These are phyloP conservation scores for Dictyostelium intermedium DNA, from an alignment of 78 protist species.

Conservation along the genomic window DNA sequence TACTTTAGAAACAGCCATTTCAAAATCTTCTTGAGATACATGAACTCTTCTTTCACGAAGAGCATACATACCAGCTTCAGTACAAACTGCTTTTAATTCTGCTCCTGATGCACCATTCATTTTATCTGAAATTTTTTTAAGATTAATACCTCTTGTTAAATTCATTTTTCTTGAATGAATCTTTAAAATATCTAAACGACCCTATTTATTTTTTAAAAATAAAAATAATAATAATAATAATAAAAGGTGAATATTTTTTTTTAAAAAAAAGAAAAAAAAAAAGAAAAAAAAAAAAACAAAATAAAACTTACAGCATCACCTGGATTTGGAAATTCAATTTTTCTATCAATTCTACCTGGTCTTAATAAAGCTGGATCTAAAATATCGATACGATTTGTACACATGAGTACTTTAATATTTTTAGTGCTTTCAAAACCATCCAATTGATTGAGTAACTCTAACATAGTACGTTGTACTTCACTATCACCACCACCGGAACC, in stretches of 20 bases:
- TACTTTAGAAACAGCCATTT: slow-evolving; percentile 99
- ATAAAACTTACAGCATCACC: slow-evolving; percentile 55
- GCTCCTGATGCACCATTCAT: slow-evolving; percentile 99
- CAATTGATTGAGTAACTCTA: slow-evolving; percentile 99
- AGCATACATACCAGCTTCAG: slow-evolving; percentile 99
- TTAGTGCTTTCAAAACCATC: slow-evolving; percentile 99
- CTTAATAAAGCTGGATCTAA: slow-evolving; percentile 99
- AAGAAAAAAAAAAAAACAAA: background rate
- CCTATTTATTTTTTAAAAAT: slow-evolving; percentile 22
- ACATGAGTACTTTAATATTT: slow-evolving; percentile 99
- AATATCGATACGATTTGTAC: slow-evolving; percentile 99
- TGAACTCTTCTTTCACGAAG: slow-evolving; percentile 99
- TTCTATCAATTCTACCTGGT: slow-evolving; percentile 99
- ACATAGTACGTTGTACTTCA: slow-evolving; percentile 99
- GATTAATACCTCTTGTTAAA: slow-evolving; percentile 97
- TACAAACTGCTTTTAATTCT: slow-evolving; percentile 98
- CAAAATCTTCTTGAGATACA: slow-evolving; percentile 99
- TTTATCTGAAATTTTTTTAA: slow-evolving; percentile 91
- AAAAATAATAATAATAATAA: background rate
- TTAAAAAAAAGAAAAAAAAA: background rate
- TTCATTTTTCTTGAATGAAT: slow-evolving; percentile 99
- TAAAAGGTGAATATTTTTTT: background rate
- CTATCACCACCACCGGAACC: slow-evolving; percentile 91
- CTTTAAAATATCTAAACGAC: slow-evolving; percentile 97
- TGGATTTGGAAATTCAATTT: slow-evolving; percentile 96